Evolutionary conservation across 176 grass and related monocot species (phyloP).

Genomic region (Bolboschoenus planiculmis): DNA sequence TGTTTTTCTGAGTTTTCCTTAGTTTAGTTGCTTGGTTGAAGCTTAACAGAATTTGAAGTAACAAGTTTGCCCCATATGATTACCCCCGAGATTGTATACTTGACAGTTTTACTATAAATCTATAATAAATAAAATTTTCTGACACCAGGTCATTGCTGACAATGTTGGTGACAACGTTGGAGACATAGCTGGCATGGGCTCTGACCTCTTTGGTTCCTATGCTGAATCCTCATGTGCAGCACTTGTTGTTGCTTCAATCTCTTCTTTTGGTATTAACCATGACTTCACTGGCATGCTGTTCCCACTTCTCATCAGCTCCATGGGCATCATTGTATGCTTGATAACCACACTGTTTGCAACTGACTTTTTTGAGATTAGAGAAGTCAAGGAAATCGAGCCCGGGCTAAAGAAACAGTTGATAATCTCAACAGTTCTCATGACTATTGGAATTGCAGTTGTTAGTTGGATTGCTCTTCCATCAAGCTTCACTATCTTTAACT

Average conservation of each 20-base stretch:
- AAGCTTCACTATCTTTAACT: constrained; percentile 88
- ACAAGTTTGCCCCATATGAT: too few species aligned
- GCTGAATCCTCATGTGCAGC: constrained; percentile 90
- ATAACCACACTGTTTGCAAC: constrained; percentile 90
- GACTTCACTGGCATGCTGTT: constrained; percentile 80
- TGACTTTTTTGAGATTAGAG: constrained; percentile 79
- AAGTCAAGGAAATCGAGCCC: constrained; percentile 79
- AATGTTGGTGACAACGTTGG: constrained; percentile 98
- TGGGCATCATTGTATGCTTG: constrained; percentile 90
- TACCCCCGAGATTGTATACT: background rate
- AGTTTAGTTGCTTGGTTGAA: background rate
- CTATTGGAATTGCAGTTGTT: constrained; percentile 67
- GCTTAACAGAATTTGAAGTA: background rate
- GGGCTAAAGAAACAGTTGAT: constrained; percentile 69
- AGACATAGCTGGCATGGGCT: constrained; percentile 96
- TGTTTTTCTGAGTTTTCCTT: background rate
- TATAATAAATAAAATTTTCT: constrained; percentile 21
- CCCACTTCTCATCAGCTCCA: constrained; percentile 74
- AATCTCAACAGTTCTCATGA: constrained; percentile 81
- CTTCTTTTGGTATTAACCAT: constrained; percentile 85
- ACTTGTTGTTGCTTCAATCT: constrained; percentile 86
- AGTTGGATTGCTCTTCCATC: constrained; percentile 89
- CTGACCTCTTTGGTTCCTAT: constrained; percentile 92
- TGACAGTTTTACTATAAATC: background rate
- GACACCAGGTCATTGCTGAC: constrained; percentile 73